Base-by-base conservation (phyloP, 2,329 filamentous ascomycete genomes). In the Cryphonectria radicalis region DNA sequence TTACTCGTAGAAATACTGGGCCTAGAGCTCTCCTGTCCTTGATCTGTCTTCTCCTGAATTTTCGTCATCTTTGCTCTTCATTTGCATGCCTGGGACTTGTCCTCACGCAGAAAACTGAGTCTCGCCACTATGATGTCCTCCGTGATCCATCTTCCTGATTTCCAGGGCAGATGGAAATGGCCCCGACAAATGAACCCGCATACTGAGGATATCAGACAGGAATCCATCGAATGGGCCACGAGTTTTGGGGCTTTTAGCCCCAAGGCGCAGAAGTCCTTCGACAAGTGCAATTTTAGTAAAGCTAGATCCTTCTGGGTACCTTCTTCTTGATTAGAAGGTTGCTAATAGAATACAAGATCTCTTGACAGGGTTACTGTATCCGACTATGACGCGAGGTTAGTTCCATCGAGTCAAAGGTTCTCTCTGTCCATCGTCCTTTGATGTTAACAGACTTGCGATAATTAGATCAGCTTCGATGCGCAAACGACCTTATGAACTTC, bases 401-500 rank as follows among this genome's bases (percentile, higher is more conserved):
- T 32, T 28, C 28, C 14, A 19, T 59, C 8, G 7, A 8, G 1
- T 13, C 2, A 8, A 28, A 32, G 14, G 4, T 11, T 32, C 46
- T 10, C 19, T 22, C 22, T 10, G 43, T 22, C 1, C 6, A 3
- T 17, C 14, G 28, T 11, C 14, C 25, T 59, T 59, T 32, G 25
- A 3, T 32, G 32, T 14, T 46, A 32, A 65, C 14, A 11, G 22
- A 11, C 19, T 8, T 50, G 14, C 14, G 25, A 13, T 59, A 19
- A 13, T 17, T 55, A 75, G 75, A 74, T 0, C 72, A 73, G 25
- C 60, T 74, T 5, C 70, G 71, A 22, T 70, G 69, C 17, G 69
- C 35, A 32, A 77, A 74, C 42, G 76, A 77, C 53, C 62, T 77
- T 4, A 77, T 77, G 76, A 75, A 77, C 63, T 66, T 78, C 25